Evolutionary conservation across 257 asterid genomes (phyloP).

Genomic region (Solanum pimpinellifolium): DNA sequence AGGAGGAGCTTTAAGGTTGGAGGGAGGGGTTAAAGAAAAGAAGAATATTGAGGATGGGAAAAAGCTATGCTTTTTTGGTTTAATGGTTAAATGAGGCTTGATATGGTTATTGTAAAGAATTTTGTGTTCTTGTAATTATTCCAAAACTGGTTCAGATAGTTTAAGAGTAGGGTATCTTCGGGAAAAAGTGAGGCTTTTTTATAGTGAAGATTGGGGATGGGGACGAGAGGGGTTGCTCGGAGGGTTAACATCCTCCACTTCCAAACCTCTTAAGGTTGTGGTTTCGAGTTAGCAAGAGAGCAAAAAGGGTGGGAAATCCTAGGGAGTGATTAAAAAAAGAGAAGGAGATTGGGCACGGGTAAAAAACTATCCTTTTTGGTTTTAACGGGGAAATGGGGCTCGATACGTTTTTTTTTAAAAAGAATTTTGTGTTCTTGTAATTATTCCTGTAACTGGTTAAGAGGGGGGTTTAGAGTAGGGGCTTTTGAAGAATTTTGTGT

Average conservation of each 20-base stretch:
- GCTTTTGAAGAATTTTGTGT: not conserved
- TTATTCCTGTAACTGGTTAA: not conserved
- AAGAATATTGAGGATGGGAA: not conserved
- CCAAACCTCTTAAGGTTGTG: not conserved
- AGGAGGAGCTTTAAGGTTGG: not conserved
- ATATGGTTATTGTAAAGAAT: not conserved
- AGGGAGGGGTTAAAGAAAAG: not conserved
- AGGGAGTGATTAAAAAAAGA: not conserved
- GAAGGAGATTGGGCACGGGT: not conserved
- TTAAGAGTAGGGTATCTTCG: not conserved
- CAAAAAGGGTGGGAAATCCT: not conserved
- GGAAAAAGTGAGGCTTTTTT: not conserved
- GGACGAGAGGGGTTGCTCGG: not conserved
- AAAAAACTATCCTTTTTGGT: not conserved
- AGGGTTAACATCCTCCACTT: not conserved
- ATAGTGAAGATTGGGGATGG: not conserved
- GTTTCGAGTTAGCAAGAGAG: not conserved
- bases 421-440: not conserved
- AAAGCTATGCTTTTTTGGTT: not conserved
- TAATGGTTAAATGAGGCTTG: not conserved
- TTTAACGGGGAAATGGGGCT: not conserved
- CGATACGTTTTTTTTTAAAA: fast-evolving
- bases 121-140: not conserved
- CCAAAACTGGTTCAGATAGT: not conserved
- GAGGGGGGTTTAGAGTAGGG: not conserved